phyloP scores from a whole-genome alignment of 2,329 filamentous ascomycete genomes.

The Botrytis squamosa region DNA sequence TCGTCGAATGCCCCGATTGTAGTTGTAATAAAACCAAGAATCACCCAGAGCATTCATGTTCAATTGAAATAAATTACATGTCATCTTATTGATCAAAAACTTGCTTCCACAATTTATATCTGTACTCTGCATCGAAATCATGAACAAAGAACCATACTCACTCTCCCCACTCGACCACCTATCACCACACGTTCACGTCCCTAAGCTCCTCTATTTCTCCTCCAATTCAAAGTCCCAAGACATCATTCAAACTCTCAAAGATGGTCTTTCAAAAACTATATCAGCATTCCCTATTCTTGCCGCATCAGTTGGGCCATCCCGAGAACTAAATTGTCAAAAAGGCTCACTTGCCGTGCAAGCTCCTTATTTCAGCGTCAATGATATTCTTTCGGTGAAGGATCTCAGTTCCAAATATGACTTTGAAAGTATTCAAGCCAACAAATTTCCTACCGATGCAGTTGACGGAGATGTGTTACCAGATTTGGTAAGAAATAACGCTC shows the following conservation, averaged over 20 bases:
- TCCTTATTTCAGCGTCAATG: neutral
- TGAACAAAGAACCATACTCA: neutral
- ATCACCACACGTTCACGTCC: constrained; percentile 6
- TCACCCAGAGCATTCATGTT: neutral
- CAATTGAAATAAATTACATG: neutral
- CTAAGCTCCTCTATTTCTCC: constrained; percentile 6
- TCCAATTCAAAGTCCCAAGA: neutral
- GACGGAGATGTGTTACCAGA: neutral
- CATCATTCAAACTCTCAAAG: neutral
- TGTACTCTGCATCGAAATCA: neutral
- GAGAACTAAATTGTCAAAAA: neutral
- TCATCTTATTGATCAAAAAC: neutral
- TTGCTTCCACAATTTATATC: neutral
- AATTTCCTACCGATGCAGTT: constrained; percentile 3
- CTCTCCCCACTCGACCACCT: constrained; percentile 7
- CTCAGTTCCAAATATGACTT: constrained; percentile 9
- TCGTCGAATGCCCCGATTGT: neutral
- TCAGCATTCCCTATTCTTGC: constrained; percentile 1
- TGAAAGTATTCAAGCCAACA: neutral
- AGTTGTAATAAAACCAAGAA: neutral
- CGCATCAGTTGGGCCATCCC: neutral
- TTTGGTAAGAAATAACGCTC: neutral
- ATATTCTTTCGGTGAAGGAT: constrained; percentile 3
- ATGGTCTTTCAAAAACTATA: neutral
- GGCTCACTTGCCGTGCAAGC: constrained; percentile 6